Evolutionary conservation across 2,329 filamentous ascomycete genomes (phyloP), one percentile per base, ranked within the genome.

Genomic region (Aspergillus sclerotialis): DNA sequence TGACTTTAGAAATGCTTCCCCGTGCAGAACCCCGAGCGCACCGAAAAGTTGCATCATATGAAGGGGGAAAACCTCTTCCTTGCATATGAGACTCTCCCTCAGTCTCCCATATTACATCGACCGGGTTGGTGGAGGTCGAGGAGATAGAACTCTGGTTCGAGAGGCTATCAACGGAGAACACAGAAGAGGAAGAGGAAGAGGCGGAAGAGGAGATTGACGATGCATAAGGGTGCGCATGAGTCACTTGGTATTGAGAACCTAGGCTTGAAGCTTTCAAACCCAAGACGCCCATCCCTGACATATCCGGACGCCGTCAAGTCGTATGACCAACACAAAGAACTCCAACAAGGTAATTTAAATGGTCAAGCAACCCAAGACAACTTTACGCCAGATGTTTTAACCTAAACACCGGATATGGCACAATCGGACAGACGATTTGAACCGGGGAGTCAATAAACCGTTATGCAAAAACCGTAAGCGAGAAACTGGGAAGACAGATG

Each of bases 141-240:
- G 81, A 80, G 50, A 82, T 77, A 35, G 83, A 85, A 42, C 72
- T 70, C 63, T 86, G 81, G 13, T 77, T 80, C 36, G 78, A 81
- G 32, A 70, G 55, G 26, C 62, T 60, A 53, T 76, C 75, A 53
- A 82, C 72, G 46, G 86, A 92, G 72, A 86, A 92, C 50, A 87
- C 72, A 21, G 85, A 92, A 36, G 79, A 76, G 38, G 81, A 76
- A 13, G 84, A 88, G 36, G 82, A 82, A 18, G 84, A 87, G 38
- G 82, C 78, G 48, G 83, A 84, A 37, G 82, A 82, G 54, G 80
- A 77, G 69, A 87, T 67, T 27, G 82, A 80, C 39, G 78, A 75
- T 57, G 75, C 76, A 63, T 86, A 89, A 45, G 79, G 75, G 53
- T 70, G 64, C 53, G 56, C 53, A 47, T 56, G 52, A 35, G 53